Conservation (phyloP, 768 basidiomycete species). For the Amanita molliuscula region DNA sequence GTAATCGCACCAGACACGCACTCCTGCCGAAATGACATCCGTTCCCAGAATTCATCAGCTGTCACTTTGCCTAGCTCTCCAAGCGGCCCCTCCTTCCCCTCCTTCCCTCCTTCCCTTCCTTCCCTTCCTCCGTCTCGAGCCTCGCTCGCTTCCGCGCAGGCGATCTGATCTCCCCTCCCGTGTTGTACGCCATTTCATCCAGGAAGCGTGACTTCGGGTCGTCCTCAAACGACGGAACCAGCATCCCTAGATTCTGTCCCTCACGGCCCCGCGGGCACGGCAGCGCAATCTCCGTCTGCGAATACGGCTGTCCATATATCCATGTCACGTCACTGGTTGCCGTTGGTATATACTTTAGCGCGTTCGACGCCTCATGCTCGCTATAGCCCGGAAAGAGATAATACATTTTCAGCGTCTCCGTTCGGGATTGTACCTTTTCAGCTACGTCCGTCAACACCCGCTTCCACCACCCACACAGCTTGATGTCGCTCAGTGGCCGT, state of each 20-base stretch:
- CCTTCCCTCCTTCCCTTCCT: conserved; percentile 10
- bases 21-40: conserved; percentile 94
- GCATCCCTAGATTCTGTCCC: conserved; percentile 47
- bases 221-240: conserved; percentile 90
- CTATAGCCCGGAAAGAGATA: conserved; percentile 66
- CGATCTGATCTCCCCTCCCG: conserved; percentile 47
- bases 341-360: conserved; percentile 30
- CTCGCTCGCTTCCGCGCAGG: conserved; percentile 52
- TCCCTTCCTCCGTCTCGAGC: conserved; percentile 16
- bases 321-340: conserved; percentile 26
- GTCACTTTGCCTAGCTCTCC: conserved; percentile 52
- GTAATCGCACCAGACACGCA: conserved; percentile 86
- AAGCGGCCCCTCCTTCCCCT: conserved; percentile 26
- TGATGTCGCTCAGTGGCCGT: conserved; percentile 62
- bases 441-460: conserved; percentile 53
- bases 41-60: conserved; percentile 89
- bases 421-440: conserved; percentile 22
- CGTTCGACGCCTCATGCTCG: conserved; percentile 54
- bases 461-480: conserved; percentile 92
- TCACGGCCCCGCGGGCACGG: conserved; percentile 29
- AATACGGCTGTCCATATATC: conserved; percentile 78
- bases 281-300: conserved; percentile 36
- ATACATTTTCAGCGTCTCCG: conserved; percentile 30
- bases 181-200: conserved; percentile 77
- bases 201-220: conserved; percentile 94